Base-by-base conservation (phyloP, 1,284 basidiomycete genomes). In the Boletus sp. region DNA sequence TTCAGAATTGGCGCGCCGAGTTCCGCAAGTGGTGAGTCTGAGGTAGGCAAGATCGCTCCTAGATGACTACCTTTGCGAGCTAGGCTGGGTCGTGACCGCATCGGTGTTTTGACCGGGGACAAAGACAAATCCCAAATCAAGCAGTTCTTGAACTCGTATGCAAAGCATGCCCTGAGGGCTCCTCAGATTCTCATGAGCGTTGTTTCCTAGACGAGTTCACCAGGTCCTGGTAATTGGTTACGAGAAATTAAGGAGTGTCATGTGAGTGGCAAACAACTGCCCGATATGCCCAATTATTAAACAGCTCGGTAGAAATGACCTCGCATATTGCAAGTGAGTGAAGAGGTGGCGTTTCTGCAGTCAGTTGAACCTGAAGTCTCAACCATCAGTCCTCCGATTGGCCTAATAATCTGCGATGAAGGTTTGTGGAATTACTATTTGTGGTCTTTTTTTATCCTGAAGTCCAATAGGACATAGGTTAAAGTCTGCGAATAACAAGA, bases 171-270 rank as follows among this genome's bases (percentile, higher is more conserved):
- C 33, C 22, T 13, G n/a, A 27, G 4, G 15, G 43, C 57, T 48
- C 18, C 20, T 59, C 41, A 42, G 45, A 50, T 44, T 60, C 41
- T 55, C 39, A 61, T 42, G 24, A 15, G 8, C 18, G 3, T 44
- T 42, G 35, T 60, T 58, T 20, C n/a, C 29, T 62, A 92, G 90
- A 55, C 87, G 83, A 65, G 81, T 82, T 20, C 91, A 91, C 63
- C 84, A 97, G 45, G 93, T 99, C 3, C 78, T 99, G 31, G 85
- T 99, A 63, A 95, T 98, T 59, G 96, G 96, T 9, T 99, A 99
- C 71, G 97, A 99, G 70, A 89, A 91, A 63, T 79, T 97, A 37
- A 80, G 92, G 51, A 88, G 85, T 20, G 85, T 92, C 8, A 87
- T 93, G 93, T 89, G 57, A 69, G 79, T 72, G 53, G 41, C 9